Conservation (phyloP, 2,329 filamentous ascomycete genomes). For the Trichophyton benhamiae region DNA sequence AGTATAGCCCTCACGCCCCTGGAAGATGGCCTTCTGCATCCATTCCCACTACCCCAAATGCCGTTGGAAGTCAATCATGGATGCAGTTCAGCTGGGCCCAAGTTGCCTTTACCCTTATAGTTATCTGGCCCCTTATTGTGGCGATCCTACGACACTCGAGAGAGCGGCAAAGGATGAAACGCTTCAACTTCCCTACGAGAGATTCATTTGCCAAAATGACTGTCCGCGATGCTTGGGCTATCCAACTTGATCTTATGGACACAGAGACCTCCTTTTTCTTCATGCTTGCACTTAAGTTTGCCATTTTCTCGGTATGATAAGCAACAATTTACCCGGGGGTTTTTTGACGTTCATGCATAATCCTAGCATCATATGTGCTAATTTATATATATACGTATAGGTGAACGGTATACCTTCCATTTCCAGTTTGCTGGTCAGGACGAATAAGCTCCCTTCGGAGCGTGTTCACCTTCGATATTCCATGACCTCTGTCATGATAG, state of each 20-base stretch:
- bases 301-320: constrained; percentile 41
- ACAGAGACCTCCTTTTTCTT: constrained; percentile 45
- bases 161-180: constrained; percentile 15
- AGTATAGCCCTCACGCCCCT: background rate
- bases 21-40: background rate
- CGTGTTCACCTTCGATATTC: constrained; percentile 42
- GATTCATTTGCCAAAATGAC: constrained; percentile 41
- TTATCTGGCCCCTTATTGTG: background rate
- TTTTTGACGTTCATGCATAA: background rate
- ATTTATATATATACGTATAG: background rate
- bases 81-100: background rate
- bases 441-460: constrained; percentile 36
- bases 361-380: background rate
- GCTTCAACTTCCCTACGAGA: constrained; percentile 33
- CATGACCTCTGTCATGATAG: constrained; percentile 40
- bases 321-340: background rate
- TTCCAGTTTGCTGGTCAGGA: constrained; percentile 38
- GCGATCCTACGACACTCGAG: background rate
- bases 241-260: constrained; percentile 35
- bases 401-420: constrained; percentile 38
- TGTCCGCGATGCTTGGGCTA: constrained; percentile 39
- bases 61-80: background rate
- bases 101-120: background rate
- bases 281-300: constrained; percentile 43
- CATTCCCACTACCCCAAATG: background rate